Conservation (phyloP, 202 grass and related monocot genomes). For the Panicum hallii region DNA sequence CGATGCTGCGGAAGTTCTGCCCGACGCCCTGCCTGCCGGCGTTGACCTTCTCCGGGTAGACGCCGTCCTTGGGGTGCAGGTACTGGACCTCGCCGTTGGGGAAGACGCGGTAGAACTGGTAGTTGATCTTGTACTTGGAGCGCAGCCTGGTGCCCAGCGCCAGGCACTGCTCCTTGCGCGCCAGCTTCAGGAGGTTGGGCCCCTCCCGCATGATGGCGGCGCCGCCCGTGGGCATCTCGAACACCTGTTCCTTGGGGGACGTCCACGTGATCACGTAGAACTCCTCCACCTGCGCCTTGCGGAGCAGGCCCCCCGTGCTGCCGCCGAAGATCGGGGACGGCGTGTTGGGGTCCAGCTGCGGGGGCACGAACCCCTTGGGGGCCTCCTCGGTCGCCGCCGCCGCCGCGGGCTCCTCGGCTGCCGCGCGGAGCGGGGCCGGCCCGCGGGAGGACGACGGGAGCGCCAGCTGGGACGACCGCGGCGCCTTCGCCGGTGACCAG, state of each 20-base stretch:
- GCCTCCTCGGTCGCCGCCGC: constrained; percentile 29
- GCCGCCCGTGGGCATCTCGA: constrained; percentile 95
- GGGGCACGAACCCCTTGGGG: constrained; percentile 80
- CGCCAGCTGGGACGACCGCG: constrained; percentile 8
- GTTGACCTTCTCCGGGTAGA: constrained; percentile 99
- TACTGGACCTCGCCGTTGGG: constrained; percentile 99
- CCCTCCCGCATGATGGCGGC: constrained; percentile 97
- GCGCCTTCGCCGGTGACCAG: constrained; percentile 40
- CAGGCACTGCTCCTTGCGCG: constrained; percentile 97
- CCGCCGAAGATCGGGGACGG: constrained; percentile 95
- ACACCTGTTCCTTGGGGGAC: constrained; percentile 96
- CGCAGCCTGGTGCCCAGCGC: constrained; percentile 78
- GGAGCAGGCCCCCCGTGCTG: constrained; percentile 95
- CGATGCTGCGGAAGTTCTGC: constrained; percentile 75
- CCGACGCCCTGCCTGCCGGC: constrained; percentile 85
- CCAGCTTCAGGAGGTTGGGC: constrained; percentile 94
- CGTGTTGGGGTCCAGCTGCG: constrained; percentile 94
- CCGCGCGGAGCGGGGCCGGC: constrained; percentile 17
- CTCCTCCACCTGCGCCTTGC: constrained; percentile 99
- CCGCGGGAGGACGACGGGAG: constrained; percentile 35
- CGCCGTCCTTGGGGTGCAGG: constrained; percentile 98
- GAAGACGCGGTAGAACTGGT: constrained; percentile 99
- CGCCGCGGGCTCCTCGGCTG: neutral
- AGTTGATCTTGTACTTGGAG: constrained; percentile 98
- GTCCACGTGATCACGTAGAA: constrained; percentile 99